phyloP scores from a whole-genome alignment of 2,329 filamentous ascomycete species.

The Hypoxylon sp. region DNA sequence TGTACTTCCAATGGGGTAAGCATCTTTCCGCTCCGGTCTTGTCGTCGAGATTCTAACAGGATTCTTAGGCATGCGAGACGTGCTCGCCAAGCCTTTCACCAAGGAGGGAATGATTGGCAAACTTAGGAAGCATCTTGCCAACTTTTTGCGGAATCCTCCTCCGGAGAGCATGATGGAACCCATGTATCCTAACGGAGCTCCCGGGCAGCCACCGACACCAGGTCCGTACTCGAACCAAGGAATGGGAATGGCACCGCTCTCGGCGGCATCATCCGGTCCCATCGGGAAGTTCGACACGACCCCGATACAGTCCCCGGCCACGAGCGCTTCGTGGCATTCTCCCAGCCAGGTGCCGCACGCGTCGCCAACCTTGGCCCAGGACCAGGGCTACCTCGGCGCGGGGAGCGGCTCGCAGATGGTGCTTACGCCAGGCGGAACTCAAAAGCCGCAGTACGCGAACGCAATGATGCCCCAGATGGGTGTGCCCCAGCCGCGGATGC shows the following conservation, averaged over 20 bases:
- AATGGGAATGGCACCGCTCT: conserved; percentile 46
- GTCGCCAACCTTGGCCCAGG: conserved; percentile 57
- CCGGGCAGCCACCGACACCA: conserved; percentile 45
- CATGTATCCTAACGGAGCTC: conserved; percentile 44
- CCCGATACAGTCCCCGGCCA: conserved; percentile 62
- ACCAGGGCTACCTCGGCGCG: conserved; percentile 53
- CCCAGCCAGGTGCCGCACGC: conserved; percentile 60
- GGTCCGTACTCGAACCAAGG: conserved; percentile 45
- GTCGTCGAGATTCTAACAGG: conserved; percentile 18
- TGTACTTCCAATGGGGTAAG: conserved; percentile 96
- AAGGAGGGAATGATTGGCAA: conserved; percentile 84
- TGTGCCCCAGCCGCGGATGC: conserved; percentile 44
- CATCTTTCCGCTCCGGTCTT: conserved; percentile 15
- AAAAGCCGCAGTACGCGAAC: conserved; percentile 49
- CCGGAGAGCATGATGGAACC: conserved; percentile 48
- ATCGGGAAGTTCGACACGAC: conserved; percentile 62
- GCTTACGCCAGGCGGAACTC: conserved; percentile 49
- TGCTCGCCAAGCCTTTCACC: conserved; percentile 96
- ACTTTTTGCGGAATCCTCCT: conserved; percentile 75
- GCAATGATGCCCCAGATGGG: conserved; percentile 51
- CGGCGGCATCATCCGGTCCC: conserved; percentile 44
- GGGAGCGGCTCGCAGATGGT: conserved; percentile 53
- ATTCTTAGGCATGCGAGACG: conserved; percentile 88
- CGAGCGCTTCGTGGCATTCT: conserved; percentile 59
- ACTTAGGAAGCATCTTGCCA: conserved; percentile 87